phyloP scores from a whole-genome alignment of 1,284 basidiomycete genomes.

The Megacollybia platyphylla region DNA sequence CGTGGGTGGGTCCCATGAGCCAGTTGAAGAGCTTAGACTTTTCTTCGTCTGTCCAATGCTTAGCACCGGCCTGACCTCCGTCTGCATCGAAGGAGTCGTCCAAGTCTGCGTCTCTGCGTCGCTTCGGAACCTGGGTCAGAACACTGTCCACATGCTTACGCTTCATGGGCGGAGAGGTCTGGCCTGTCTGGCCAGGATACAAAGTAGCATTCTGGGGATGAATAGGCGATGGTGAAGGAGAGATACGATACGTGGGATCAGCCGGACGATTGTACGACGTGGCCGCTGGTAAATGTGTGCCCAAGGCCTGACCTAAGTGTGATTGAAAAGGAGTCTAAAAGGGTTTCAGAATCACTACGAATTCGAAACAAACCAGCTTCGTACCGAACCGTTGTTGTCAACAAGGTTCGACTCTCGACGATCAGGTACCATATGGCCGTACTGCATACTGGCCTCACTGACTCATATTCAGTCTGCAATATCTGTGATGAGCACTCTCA shows the following conservation, averaged over 20 bases:
- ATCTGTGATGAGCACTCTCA: too few relatives aligned
- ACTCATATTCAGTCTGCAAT: background rate
- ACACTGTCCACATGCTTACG: slow-evolving; percentile 36
- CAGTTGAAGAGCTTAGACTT: slow-evolving; percentile 61
- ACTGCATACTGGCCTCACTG: slow-evolving; percentile 23
- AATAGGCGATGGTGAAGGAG: slow-evolving; percentile 19
- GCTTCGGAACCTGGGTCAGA: slow-evolving; percentile 27
- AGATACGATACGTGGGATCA: slow-evolving; percentile 21
- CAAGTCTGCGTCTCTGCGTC: slow-evolving; percentile 35
- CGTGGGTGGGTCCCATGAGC: slow-evolving; percentile 56
- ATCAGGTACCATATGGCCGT: slow-evolving; percentile 31
- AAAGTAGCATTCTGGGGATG: slow-evolving; percentile 5
- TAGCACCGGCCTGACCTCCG: slow-evolving; percentile 41
- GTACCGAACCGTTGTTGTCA: slow-evolving; percentile 33
- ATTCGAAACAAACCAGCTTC: slow-evolving; percentile 6
- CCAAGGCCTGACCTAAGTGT: slow-evolving; percentile 35
- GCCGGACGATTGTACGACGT: slow-evolving; percentile 14
- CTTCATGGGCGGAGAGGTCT: slow-evolving; percentile 27
- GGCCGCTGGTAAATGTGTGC: slow-evolving; percentile 19
- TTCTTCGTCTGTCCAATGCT: slow-evolving; percentile 72
- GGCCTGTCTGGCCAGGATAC: slow-evolving; percentile 1
- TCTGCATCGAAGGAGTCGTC: slow-evolving; percentile 34
- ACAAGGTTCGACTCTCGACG: slow-evolving; percentile 27
- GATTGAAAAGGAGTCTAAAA: slow-evolving; percentile 29
- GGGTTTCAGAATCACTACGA: slow-evolving; percentile 5